Conservation (phyloP, 164 flowering plant genomes). For the Chloranthus sessilifolius region DNA sequence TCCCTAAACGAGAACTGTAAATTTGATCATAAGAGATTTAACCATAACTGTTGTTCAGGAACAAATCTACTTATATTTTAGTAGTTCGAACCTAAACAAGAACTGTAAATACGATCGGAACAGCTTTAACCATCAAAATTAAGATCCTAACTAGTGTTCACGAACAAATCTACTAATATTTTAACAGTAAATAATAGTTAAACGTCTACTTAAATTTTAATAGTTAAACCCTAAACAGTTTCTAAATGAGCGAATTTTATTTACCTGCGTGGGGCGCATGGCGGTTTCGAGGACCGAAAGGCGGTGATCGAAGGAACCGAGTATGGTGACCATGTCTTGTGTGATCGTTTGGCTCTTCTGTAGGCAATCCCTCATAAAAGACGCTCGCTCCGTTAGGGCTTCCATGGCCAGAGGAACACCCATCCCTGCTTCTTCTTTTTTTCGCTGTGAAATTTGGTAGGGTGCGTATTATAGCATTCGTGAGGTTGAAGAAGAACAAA, state of each 20-base stretch:
- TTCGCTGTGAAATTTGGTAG: neutral
- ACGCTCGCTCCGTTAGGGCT: slow-evolving; percentile 49
- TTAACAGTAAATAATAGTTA: no score
- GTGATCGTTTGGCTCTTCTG: slow-evolving; percentile 86
- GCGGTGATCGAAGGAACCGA: slow-evolving; percentile 94
- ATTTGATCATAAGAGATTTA: no score
- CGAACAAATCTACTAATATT: no score
- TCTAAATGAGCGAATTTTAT: neutral
- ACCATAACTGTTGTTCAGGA: no score
- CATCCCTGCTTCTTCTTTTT: slow-evolving; percentile 25
- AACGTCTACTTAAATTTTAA: no score
- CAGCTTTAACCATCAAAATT: no score
- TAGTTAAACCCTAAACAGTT: slow-evolving; percentile 4
- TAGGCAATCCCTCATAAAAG: slow-evolving; percentile 62
- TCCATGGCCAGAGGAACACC: slow-evolving; percentile 52
- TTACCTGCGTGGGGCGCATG: slow-evolving; percentile 98
- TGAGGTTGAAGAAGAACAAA: no score
- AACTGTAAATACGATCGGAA: no score
- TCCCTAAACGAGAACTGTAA: no score
- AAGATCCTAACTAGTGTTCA: no score
- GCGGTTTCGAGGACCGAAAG: slow-evolving; percentile 97
- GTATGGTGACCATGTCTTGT: slow-evolving; percentile 72
- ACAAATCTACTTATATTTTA: no score
- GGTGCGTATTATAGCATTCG: slow-evolving; percentile 1
- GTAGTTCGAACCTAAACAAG: no score